Conservation (phyloP, 495 filamentous ascomycete genomes). For the Trichoderma parareesei region DNA sequence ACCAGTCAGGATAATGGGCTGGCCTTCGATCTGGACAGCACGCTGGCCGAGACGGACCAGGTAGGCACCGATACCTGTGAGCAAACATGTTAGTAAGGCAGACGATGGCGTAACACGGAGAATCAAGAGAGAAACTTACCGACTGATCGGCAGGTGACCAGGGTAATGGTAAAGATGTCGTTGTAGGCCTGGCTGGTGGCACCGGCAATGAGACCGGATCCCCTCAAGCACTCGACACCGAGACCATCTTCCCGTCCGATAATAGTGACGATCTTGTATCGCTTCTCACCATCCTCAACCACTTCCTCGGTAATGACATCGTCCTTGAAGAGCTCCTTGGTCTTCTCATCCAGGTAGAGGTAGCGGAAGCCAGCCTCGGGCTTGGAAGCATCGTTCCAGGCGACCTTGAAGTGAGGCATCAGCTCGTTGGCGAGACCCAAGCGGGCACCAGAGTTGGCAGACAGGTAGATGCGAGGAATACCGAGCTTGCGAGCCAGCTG, state of each 20-base stretch:
- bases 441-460: conserved; percentile 98
- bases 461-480: conserved; percentile 94
- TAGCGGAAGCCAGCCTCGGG: conserved; percentile 96
- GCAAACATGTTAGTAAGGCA: conserved; percentile 18
- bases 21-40: conserved; percentile 97
- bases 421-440: conserved; percentile 95
- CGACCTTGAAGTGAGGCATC: conserved; percentile 92
- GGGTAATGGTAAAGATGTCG: conserved; percentile 97
- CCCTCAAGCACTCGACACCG: conserved; percentile 94
- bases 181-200: conserved; percentile 95
- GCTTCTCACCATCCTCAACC: conserved; percentile 76
- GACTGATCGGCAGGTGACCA: conserved; percentile 95
- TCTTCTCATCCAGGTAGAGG: conserved; percentile 84
- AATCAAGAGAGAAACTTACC: conserved; percentile 40
- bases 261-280: conserved; percentile 90
- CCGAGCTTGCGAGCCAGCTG: conserved; percentile 88
- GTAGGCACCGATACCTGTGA: conserved; percentile 85
- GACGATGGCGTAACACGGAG: neutral
- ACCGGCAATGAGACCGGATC: conserved; percentile 95
- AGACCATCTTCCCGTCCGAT: conserved; percentile 92
- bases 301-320: conserved; percentile 86
- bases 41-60: conserved; percentile 95
- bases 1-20: conserved; percentile 98
- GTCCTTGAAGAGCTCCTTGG: conserved; percentile 82
- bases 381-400: conserved; percentile 80